These are phyloP conservation scores for Umbelopsis sp. DNA, from an alignment of 371 early-diverging fungal genomes.

Conservation along the genomic window DNA sequence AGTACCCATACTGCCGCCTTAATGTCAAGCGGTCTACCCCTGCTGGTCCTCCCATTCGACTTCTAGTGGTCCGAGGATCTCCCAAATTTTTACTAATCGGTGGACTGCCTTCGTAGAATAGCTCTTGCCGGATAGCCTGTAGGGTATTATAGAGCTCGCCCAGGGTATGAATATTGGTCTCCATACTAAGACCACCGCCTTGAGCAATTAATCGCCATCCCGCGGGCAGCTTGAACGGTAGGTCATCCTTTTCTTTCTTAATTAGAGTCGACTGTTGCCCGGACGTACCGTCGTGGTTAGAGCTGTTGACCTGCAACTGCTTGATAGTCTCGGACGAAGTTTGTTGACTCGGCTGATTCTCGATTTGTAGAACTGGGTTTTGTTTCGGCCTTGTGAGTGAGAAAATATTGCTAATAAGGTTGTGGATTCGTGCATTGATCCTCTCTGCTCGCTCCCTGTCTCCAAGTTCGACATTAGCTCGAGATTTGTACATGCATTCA, in stretches of 20 bases:
- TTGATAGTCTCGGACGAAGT: background rate
- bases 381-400: background rate
- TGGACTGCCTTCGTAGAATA: conserved; percentile 4
- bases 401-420: conserved; percentile 2
- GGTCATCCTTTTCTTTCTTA: conserved; percentile 2
- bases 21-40: background rate
- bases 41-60: background rate
- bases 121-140: conserved; percentile 12
- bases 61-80: background rate
- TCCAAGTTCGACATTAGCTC: conserved; percentile 15
- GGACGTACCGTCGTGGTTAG: too few relatives aligned
- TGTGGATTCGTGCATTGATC: background rate
- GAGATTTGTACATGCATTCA: conserved; percentile 13
- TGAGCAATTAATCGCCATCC: conserved; percentile 13
- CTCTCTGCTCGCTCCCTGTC: conserved; percentile 8
- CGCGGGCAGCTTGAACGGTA: conserved; percentile 1
- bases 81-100: background rate
- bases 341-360: background rate
- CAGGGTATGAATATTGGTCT: conserved; percentile 19
- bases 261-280: background rate
- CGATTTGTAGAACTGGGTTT: too few relatives aligned
- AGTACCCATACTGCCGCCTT: conserved; percentile 16
- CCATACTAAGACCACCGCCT: conserved; percentile 15
- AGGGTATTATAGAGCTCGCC: conserved; percentile 19
- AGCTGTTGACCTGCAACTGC: too few relatives aligned